Percentiles rank a stretch among this genome's conserved stretches.
Evolutionary conservation across 2,329 filamentous ascomycete species (phyloP).

Genomic region (Fusarium albidum): DNA sequence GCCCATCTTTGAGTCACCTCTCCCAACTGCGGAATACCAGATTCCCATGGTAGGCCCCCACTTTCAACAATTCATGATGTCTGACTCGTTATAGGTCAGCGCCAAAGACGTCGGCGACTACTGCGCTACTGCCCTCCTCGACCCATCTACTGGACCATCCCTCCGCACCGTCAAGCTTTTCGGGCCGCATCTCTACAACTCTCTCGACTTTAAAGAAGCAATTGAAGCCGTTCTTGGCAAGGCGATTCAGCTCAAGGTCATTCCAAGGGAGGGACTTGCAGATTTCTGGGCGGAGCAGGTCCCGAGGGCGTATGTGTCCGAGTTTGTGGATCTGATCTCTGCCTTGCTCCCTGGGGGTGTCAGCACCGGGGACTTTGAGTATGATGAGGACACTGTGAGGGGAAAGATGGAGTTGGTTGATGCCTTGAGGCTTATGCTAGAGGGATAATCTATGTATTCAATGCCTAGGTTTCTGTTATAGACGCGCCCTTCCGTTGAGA

Average conservation of each 20-base stretch:
- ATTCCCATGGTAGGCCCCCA: constrained; percentile 43
- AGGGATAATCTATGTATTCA: no score
- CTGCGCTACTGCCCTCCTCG: constrained; percentile 38
- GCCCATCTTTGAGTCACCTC: constrained; percentile 37
- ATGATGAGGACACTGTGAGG: constrained; percentile 35
- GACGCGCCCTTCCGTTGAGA: constrained; percentile 12
- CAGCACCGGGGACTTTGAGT: constrained; percentile 33
- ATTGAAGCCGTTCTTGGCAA: constrained; percentile 41
- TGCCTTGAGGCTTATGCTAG: constrained; percentile 13
- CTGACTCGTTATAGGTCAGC: constrained; percentile 33
- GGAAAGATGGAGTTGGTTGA: constrained; percentile 40
- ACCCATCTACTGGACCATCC: constrained; percentile 2
- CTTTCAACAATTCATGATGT: not conserved
- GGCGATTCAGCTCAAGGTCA: constrained; percentile 30
- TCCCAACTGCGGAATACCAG: constrained; percentile 41
- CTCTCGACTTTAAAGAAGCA: constrained; percentile 40
- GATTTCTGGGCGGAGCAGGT: constrained; percentile 37
- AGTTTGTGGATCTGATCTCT: constrained; percentile 42
- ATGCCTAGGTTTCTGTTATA: not conserved
- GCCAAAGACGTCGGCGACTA: constrained; percentile 40
- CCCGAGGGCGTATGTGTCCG: constrained; percentile 31
- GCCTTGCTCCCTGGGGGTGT: constrained; percentile 38
- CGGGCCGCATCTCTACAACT: constrained; percentile 41
- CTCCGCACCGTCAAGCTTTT: constrained; percentile 37
- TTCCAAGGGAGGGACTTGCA: constrained; percentile 36